These are phyloP conservation scores for Favolaschia claudopus DNA, from an alignment of 768 basidiomycete genomes.

Conservation along the genomic window DNA sequence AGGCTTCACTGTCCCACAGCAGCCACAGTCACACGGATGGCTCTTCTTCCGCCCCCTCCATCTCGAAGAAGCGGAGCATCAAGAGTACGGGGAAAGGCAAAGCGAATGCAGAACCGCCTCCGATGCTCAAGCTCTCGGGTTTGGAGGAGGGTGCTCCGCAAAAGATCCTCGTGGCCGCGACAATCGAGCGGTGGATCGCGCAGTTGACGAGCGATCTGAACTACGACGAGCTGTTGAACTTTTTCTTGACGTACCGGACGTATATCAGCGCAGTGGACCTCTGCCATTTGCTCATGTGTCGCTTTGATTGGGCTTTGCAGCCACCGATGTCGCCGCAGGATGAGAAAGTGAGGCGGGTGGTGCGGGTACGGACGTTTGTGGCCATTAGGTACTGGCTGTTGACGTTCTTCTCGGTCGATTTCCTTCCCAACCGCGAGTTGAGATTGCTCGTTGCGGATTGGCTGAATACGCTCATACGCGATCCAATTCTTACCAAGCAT, in stretches of 20 bases:
- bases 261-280: constrained; percentile 84
- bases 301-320: constrained; percentile 89
- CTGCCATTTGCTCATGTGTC: constrained; percentile 80
- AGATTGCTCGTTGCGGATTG: constrained; percentile 76
- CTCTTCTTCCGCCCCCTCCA: constrained; percentile 44
- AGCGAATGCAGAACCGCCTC: constrained; percentile 33
- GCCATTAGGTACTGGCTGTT: constrained; percentile 91
- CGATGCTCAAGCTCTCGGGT: constrained; percentile 32
- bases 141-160: constrained; percentile 40
- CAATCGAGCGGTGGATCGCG: constrained; percentile 93
- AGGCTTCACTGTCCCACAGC: constrained; percentile 46
- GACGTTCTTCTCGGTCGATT: constrained; percentile 91
- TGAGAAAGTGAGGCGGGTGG: constrained; percentile 76
- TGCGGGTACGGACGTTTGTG: constrained; percentile 88
- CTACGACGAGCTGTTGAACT: constrained; percentile 87
- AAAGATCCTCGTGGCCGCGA: constrained; percentile 82
- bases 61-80: constrained; percentile 47
- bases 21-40: constrained; percentile 46
- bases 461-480: constrained; percentile 79
- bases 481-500: constrained; percentile 73
- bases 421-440: constrained; percentile 81
- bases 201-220: constrained; percentile 88
- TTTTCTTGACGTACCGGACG: constrained; percentile 91
- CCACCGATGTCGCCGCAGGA: constrained; percentile 59
- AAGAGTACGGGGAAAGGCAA: constrained; percentile 43